phyloP scores from a whole-genome alignment of 495 filamentous ascomycete genomes.

The Penicillium pulvis region DNA sequence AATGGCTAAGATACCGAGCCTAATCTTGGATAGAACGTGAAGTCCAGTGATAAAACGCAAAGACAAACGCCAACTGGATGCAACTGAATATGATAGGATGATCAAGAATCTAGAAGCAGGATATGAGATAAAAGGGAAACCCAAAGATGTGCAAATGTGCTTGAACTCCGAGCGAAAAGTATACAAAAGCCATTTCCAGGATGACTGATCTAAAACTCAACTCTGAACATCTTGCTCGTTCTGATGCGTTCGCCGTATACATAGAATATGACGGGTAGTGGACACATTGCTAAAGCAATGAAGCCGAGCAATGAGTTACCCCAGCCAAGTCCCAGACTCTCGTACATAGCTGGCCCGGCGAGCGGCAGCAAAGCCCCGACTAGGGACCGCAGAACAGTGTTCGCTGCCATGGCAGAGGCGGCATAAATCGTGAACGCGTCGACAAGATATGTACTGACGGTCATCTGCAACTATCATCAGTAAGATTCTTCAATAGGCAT shows the following conservation, averaged over 20 bases:
- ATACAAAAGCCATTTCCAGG: too few species aligned
- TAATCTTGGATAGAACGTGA: too few species aligned
- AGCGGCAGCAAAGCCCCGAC: constrained; percentile 60
- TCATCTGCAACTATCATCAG: constrained; percentile 25
- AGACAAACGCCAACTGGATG: too few species aligned
- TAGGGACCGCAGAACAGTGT: constrained; percentile 58
- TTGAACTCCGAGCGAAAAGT: too few species aligned
- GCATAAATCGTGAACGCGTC: constrained; percentile 69
- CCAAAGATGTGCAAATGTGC: too few species aligned
- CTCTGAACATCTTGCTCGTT: constrained; percentile 4
- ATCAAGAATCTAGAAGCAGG: too few species aligned
- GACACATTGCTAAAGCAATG: constrained; percentile 34
- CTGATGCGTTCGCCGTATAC: constrained; percentile 40
- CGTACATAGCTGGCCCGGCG: constrained; percentile 46
- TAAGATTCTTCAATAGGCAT: constrained; percentile 12
- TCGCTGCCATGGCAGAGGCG: constrained; percentile 65
- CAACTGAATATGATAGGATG: too few species aligned
- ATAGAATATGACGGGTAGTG: constrained; percentile 41
- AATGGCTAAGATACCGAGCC: too few species aligned
- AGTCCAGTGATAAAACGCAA: too few species aligned
- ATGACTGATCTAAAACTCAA: neutral
- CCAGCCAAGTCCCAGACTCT: constrained; percentile 44
- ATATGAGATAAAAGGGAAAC: too few species aligned
- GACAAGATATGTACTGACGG: constrained; percentile 66
- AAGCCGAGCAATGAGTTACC: constrained; percentile 51